Conservation (phyloP, 495 filamentous ascomycete species). For the Aspergillus incahuasiensis region DNA sequence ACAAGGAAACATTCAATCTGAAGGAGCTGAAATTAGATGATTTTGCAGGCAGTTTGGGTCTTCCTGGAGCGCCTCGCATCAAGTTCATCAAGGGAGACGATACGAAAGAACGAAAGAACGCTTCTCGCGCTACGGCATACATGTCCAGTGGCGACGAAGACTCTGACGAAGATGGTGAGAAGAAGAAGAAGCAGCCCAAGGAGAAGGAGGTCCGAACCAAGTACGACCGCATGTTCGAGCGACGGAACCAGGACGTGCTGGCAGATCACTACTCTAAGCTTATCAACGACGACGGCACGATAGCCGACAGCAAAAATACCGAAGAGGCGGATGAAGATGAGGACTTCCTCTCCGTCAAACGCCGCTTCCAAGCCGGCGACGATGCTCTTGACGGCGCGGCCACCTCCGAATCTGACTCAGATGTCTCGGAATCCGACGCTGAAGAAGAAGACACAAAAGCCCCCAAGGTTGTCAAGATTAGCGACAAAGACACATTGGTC, state of each 20-base stretch:
- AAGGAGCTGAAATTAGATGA: conserved; percentile 77
- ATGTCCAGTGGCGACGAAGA: conserved; percentile 48
- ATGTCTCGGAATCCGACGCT: conserved; percentile 8
- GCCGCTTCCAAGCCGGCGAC: conserved; percentile 60
- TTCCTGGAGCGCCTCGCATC: conserved; percentile 86
- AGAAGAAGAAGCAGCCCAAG: conserved; percentile 38
- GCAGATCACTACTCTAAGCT: conserved; percentile 87
- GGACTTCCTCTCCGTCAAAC: conserved; percentile 87
- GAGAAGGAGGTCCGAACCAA: conserved; percentile 73
- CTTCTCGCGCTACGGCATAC: conserved; percentile 55
- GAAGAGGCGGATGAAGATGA: conserved; percentile 58
- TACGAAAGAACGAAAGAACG: conserved; percentile 82
- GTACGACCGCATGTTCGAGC: conserved; percentile 94
- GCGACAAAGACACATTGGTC: conserved; percentile 61
- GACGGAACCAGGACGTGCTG: conserved; percentile 90
- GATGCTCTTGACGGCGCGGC: conserved; percentile 22
- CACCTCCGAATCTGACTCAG: conserved; percentile 20
- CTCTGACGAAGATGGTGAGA: conserved; percentile 44
- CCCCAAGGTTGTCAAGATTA: conserved; percentile 39
- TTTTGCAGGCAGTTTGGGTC: conserved; percentile 76
- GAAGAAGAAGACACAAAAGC: conserved; percentile 16
- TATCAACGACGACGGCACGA: conserved; percentile 59
- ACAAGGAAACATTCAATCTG: conserved; percentile 86
- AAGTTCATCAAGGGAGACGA: conserved; percentile 87
- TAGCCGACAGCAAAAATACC: conserved; percentile 36